These are phyloP conservation scores for Lachnellula subtilissima DNA, from an alignment of 2,329 filamentous ascomycete species.

Conservation along the genomic window DNA sequence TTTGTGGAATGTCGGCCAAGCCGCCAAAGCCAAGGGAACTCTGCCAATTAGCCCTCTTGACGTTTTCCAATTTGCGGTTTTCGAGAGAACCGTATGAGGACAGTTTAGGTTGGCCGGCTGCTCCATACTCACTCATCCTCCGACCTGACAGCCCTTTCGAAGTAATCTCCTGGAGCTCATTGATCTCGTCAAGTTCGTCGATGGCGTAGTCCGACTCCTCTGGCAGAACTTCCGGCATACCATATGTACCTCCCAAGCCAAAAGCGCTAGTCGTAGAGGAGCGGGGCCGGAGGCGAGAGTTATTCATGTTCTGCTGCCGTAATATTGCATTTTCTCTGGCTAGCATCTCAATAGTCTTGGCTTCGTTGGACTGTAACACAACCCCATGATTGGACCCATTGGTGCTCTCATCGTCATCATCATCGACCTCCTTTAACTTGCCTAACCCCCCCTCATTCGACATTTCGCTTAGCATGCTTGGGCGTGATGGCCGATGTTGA, in stretches of 20 bases:
- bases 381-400: constrained; percentile 52
- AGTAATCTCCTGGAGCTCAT: constrained; percentile 40
- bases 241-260: constrained; percentile 51
- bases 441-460: constrained; percentile 59
- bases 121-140: constrained; percentile 35
- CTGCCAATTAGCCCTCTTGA: constrained; percentile 68
- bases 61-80: constrained; percentile 57
- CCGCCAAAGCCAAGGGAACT: constrained; percentile 63
- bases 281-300: constrained; percentile 50
- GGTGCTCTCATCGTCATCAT: constrained; percentile 56
- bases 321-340: constrained; percentile 59
- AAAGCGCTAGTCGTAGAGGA: constrained; percentile 52
- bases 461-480: constrained; percentile 72
- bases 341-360: constrained; percentile 59
- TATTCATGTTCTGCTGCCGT: constrained; percentile 54
- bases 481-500: constrained; percentile 75
- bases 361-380: constrained; percentile 49
- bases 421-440: constrained; percentile 67
- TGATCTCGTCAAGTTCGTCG: constrained; percentile 62
- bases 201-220: constrained; percentile 69
- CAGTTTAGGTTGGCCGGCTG: constrained; percentile 27
- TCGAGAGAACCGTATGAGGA: constrained; percentile 43
- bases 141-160: constrained; percentile 28
- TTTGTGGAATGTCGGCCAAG: constrained; percentile 61
- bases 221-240: constrained; percentile 54